phyloP scores from a whole-genome alignment of 2,329 filamentous ascomycete species.

The Xylariaceae sp. region DNA sequence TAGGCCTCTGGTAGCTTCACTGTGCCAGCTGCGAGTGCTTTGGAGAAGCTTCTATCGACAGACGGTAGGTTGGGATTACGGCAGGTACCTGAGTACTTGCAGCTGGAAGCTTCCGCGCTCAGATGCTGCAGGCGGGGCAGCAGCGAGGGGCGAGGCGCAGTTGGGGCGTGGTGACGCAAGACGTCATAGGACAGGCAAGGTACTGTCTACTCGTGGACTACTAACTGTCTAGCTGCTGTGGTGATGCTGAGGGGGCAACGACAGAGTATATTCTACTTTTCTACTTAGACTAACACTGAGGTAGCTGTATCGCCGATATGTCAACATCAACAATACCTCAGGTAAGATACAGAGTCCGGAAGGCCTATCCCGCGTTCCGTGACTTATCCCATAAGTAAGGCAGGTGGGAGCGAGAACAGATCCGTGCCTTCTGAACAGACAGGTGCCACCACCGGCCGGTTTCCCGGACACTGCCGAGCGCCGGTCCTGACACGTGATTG shows the following conservation, averaged over 20 bases:
- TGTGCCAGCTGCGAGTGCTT: background rate
- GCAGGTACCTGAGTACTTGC: background rate
- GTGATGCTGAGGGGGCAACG: background rate
- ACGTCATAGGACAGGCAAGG: background rate
- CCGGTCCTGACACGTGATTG: background rate
- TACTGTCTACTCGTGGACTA: background rate
- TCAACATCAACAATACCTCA: too few relatives aligned
- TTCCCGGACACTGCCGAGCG: too few relatives aligned
- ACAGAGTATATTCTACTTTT: background rate
- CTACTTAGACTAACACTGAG: background rate
- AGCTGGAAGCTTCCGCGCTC: slow-evolving; percentile 17
- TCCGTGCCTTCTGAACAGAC: too few relatives aligned
- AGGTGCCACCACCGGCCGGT: too few relatives aligned
- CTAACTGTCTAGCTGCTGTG: background rate
- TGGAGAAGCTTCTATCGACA: slow-evolving; percentile 22
- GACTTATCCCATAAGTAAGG: too few relatives aligned
- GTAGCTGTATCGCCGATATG: too few relatives aligned
- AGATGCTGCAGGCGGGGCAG: background rate
- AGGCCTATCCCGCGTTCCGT: too few relatives aligned
- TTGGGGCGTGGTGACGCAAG: background rate
- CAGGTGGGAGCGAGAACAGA: too few relatives aligned
- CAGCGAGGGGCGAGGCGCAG: background rate
- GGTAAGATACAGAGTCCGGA: too few relatives aligned
- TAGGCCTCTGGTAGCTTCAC: slow-evolving; percentile 15
- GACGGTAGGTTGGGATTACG: too few relatives aligned